A percentile compares a stretch with the other conserved stretches of the same genome.
Conservation (phyloP, 108 stramenopile species). For the Cylindrotheca fusiformis region DNA sequence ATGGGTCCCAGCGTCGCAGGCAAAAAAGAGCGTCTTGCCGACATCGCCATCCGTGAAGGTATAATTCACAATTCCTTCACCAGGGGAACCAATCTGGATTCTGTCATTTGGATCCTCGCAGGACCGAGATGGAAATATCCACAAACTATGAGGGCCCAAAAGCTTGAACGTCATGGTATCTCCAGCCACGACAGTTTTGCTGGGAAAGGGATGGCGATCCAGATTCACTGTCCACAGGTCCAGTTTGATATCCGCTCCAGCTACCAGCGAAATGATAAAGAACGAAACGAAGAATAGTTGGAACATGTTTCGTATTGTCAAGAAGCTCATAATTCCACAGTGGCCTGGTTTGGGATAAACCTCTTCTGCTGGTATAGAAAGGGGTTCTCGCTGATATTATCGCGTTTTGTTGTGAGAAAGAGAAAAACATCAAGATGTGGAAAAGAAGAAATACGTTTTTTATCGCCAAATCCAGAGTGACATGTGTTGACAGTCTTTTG, state of each 20-base stretch:
- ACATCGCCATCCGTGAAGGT: constrained; percentile 20
- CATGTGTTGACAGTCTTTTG: no score
- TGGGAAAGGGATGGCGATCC: neutral
- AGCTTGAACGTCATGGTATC: neutral
- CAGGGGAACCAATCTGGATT: neutral
- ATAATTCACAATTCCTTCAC: constrained; percentile 1
- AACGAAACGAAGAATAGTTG: no score
- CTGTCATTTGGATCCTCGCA: neutral
- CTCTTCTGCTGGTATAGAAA: no score
- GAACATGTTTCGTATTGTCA: no score
- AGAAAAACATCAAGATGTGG: no score
- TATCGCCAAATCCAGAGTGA: no score
- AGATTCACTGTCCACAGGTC: neutral
- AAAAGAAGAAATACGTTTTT: no score
- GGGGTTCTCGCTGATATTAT: no score
- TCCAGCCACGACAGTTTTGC: neutral
- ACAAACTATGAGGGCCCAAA: neutral
- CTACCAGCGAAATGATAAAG: no score
- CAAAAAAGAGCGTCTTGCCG: constrained; percentile 21
- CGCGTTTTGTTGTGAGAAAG: no score
- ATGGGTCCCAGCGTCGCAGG: constrained; percentile 5
- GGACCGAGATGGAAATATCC: neutral
- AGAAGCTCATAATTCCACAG: no score
- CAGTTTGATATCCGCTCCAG: neutral
- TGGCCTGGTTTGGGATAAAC: no score